phyloP scores from a whole-genome alignment of 148 eudicot species.

The Amaranthus palmeri region DNA sequence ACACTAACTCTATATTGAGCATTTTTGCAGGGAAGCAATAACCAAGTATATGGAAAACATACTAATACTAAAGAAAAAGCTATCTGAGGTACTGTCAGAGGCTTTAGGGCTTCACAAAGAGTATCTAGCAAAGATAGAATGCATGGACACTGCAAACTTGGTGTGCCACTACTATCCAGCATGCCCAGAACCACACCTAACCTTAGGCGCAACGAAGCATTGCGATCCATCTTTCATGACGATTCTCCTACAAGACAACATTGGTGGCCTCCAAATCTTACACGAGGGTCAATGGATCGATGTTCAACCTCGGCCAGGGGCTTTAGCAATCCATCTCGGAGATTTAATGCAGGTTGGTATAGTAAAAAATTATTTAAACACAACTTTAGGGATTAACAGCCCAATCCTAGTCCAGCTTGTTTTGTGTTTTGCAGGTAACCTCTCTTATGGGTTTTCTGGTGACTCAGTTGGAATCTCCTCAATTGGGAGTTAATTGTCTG shows the following conservation, averaged over 20 bases:
- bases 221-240: slow-evolving; percentile 52
- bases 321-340: slow-evolving; percentile 39
- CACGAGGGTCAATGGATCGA: slow-evolving; percentile 49
- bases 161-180: slow-evolving; percentile 45
- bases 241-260: slow-evolving; percentile 42
- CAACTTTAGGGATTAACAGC: too few species aligned
- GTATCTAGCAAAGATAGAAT: slow-evolving; percentile 36
- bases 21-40: slow-evolving; percentile 34
- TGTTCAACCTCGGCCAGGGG: slow-evolving; percentile 36
- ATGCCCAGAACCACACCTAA: slow-evolving; percentile 50
- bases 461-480: not conserved
- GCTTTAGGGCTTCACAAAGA: slow-evolving; percentile 42
- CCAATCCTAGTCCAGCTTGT: not conserved
- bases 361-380: not conserved
- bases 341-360: slow-evolving; percentile 47
- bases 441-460: not conserved
- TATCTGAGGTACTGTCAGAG: slow-evolving; percentile 33
- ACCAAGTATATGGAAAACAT: slow-evolving; percentile 34
- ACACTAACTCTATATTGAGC: not conserved
- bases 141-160: slow-evolving; percentile 39
- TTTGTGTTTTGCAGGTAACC: not conserved
- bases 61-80: slow-evolving; percentile 34
- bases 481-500: too few species aligned
- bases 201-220: slow-evolving; percentile 43
- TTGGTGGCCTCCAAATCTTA: slow-evolving; percentile 48